Percentiles rank a stretch among this genome's conserved stretches.
Conservation (phyloP, 2,329 filamentous ascomycete species). For the Xylariomycetidae sp. region DNA sequence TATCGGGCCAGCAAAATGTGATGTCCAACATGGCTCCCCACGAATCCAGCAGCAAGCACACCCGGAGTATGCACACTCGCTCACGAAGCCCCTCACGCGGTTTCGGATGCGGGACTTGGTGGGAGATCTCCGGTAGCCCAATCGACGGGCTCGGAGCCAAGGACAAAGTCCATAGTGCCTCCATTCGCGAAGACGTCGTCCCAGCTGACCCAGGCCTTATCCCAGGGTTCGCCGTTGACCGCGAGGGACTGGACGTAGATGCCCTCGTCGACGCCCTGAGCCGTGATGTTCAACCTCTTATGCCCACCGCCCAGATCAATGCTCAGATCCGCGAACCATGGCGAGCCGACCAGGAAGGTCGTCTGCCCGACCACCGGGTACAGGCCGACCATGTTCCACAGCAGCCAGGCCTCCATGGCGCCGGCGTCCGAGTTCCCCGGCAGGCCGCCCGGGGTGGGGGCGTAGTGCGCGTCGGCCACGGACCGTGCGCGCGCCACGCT, state of each 20-base stretch:
- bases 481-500: slow-evolving; percentile 52
- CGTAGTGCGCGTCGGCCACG: slow-evolving; percentile 55
- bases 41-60: too few relatives aligned
- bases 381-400: slow-evolving; percentile 64
- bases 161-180: slow-evolving; percentile 56
- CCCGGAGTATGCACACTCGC: not conserved
- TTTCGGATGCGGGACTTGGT: slow-evolving; percentile 48
- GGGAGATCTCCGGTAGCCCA: slow-evolving; percentile 57
- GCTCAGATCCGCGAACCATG: slow-evolving; percentile 55
- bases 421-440: slow-evolving; percentile 68
- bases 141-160: slow-evolving; percentile 44
- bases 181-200: slow-evolving; percentile 59
- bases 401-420: slow-evolving; percentile 64
- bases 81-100: slow-evolving; percentile 1
- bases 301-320: slow-evolving; percentile 49
- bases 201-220: slow-evolving; percentile 60
- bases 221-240: slow-evolving; percentile 59
- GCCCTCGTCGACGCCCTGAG: slow-evolving; percentile 41
- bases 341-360: slow-evolving; percentile 58
- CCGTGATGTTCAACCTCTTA: slow-evolving; percentile 49
- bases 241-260: slow-evolving; percentile 60
- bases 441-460: slow-evolving; percentile 46
- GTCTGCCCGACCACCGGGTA: slow-evolving; percentile 65
- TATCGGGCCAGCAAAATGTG: too few relatives aligned
- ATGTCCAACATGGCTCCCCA: too few relatives aligned